Conservation (phyloP, 495 filamentous ascomycete genomes). For the Lentithecium fluviatile region DNA sequence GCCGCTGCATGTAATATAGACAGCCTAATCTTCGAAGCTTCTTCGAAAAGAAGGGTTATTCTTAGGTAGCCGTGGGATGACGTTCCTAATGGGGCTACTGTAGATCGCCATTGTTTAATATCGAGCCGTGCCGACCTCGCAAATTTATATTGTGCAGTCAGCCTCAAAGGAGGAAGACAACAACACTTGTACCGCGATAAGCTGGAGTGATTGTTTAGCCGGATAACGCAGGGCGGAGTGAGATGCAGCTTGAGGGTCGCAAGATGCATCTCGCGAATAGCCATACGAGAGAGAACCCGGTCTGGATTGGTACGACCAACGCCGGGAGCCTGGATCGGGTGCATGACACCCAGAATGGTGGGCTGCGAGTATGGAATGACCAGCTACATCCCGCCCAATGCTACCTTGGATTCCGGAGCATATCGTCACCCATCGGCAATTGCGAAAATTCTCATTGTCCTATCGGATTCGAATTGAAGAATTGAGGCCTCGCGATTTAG, state of each 20-base stretch:
- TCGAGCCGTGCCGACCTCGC: conserved; percentile 15
- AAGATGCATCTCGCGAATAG: background rate
- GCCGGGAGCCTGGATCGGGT: conserved; percentile 14
- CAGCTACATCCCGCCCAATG: background rate
- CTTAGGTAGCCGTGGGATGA: conserved; percentile 2
- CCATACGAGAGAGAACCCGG: conserved; percentile 1
- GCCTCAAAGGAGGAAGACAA: conserved; percentile 6
- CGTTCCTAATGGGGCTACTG: background rate
- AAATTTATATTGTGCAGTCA: conserved; percentile 11
- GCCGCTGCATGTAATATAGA: too few relatives aligned
- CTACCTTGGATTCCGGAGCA: background rate
- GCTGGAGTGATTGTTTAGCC: conserved; percentile 13
- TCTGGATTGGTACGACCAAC: background rate
- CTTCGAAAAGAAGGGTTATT: background rate
- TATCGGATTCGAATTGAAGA: background rate
- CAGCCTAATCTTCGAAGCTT: background rate
- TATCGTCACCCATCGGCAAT: background rate
- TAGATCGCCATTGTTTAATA: conserved; percentile 22
- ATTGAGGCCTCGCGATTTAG: background rate
- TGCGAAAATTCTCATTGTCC: background rate
- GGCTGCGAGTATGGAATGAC: background rate
- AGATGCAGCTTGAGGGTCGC: background rate
- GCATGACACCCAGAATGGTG: conserved; percentile 17
- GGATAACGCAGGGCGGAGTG: conserved; percentile 16
- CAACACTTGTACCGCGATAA: background rate